phyloP scores from a whole-genome alignment of 129 eudicot genomes.

The Arctium lappa region DNA sequence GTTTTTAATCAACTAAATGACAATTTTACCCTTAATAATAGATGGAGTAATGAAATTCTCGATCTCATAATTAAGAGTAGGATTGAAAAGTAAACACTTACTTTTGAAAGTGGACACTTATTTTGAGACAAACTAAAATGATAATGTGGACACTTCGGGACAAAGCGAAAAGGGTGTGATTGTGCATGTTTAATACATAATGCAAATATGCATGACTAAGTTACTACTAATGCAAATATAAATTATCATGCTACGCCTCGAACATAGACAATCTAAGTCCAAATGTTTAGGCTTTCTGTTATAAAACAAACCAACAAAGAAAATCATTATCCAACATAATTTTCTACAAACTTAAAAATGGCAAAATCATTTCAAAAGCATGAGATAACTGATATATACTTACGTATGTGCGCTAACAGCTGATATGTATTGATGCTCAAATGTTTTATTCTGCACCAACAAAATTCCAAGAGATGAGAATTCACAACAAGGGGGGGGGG shows the following conservation, averaged over 20 bases:
- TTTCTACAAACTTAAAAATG: not conserved
- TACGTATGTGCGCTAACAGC: slow-evolving; percentile 91
- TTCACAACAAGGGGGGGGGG: not conserved
- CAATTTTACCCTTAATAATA: not conserved
- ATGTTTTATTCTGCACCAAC: slow-evolving; percentile 83
- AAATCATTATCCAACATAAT: not conserved
- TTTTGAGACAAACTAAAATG: not conserved
- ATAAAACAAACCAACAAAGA: not conserved
- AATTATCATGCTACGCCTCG: not conserved
- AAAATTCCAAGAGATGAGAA: slow-evolving; percentile 5
- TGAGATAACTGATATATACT: slow-evolving; percentile 16
- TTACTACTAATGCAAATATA: no score
- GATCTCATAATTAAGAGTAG: not conserved
- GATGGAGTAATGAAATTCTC: not conserved
- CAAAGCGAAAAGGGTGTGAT: not conserved
- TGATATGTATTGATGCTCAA: slow-evolving; percentile 83
- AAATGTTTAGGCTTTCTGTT: not conserved
- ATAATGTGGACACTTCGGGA: not conserved
- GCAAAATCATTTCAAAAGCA: not conserved
- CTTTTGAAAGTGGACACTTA: not conserved
- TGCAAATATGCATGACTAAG: no score
- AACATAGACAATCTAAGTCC: not conserved
- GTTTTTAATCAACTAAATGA: not conserved
- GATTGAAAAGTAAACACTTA: no score
- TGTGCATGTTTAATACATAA: no score